phyloP scores from a whole-genome alignment of 2,329 filamentous ascomycete genomes.

The Aspergillus sp. region DNA sequence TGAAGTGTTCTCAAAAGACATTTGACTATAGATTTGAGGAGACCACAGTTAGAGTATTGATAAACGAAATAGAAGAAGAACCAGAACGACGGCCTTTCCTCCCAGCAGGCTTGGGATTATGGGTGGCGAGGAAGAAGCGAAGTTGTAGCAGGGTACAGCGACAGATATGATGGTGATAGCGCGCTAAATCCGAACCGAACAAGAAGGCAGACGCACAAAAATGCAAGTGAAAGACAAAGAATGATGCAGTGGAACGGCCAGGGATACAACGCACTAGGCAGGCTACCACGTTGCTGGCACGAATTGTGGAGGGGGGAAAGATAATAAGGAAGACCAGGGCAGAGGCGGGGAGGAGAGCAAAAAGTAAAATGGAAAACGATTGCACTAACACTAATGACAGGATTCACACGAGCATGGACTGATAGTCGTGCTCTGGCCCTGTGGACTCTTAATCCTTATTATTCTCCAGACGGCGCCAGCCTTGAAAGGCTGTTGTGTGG shows the following conservation, averaged over 20 bases:
- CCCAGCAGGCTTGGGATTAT: neutral
- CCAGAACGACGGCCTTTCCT: slow-evolving; percentile 3
- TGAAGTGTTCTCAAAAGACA: neutral
- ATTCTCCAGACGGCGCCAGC: slow-evolving; percentile 12
- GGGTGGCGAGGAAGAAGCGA: slow-evolving; percentile 2
- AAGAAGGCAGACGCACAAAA: slow-evolving; percentile 14
- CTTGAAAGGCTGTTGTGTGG: slow-evolving; percentile 9
- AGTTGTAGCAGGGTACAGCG: slow-evolving; percentile 4
- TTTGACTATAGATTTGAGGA: neutral
- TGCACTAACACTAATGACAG: slow-evolving; percentile 7
- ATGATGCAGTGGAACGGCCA: slow-evolving; percentile 21
- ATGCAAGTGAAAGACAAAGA: slow-evolving; percentile 17
- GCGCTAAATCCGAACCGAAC: slow-evolving; percentile 19
- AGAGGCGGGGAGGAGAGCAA: slow-evolving; percentile 10
- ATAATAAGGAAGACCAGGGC: slow-evolving; percentile 13
- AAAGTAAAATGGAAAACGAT: slow-evolving; percentile 8
- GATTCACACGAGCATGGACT: neutral
- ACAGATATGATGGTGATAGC: slow-evolving; percentile 17
- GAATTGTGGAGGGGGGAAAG: slow-evolving; percentile 5
- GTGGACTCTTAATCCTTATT: neutral
- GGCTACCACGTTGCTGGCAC: slow-evolving; percentile 21
- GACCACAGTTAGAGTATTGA: neutral
- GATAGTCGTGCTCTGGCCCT: neutral
- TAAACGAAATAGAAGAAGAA: neutral
- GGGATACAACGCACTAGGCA: slow-evolving; percentile 14